Evolutionary conservation across 306 rosid species (phyloP).

Genomic region (Carpinus viminea): DNA sequence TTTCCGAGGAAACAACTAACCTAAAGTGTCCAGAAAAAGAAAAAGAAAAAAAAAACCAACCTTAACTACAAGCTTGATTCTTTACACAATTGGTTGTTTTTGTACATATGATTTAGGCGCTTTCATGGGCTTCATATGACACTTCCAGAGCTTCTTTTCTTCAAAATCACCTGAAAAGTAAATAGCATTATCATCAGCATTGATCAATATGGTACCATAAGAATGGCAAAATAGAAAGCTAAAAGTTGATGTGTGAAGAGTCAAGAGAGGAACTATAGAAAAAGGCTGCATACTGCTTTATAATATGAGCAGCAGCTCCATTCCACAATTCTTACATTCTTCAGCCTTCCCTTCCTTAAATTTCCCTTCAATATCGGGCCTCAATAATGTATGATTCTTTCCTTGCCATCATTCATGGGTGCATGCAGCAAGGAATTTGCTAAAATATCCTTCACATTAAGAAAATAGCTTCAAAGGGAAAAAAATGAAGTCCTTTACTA

Average conservation of each 20-base stretch:
- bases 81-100: neutral
- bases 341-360: neutral
- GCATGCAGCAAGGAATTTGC: neutral
- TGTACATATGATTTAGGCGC: slow-evolving; percentile 29
- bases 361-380: neutral
- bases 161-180: slow-evolving; percentile 40
- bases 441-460: neutral
- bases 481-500: neutral
- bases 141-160: slow-evolving; percentile 43
- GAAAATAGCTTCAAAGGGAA: neutral
- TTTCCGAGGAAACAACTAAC: slow-evolving; percentile 8
- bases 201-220: slow-evolving; percentile 15
- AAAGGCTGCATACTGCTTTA: slow-evolving; percentile 1
- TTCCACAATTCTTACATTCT: neutral
- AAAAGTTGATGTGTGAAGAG: slow-evolving; percentile 3
- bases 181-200: neutral
- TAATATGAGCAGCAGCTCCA: neutral
- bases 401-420: neutral
- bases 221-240: neutral
- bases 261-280: neutral
- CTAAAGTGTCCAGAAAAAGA: neutral
- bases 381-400: neutral
- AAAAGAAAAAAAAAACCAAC: neutral
- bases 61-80: slow-evolving; percentile 10
- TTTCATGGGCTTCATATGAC: slow-evolving; percentile 37